These are phyloP conservation scores for Lepidium sativum DNA, from an alignment of 345 rosid species.

Conservation along the genomic window DNA sequence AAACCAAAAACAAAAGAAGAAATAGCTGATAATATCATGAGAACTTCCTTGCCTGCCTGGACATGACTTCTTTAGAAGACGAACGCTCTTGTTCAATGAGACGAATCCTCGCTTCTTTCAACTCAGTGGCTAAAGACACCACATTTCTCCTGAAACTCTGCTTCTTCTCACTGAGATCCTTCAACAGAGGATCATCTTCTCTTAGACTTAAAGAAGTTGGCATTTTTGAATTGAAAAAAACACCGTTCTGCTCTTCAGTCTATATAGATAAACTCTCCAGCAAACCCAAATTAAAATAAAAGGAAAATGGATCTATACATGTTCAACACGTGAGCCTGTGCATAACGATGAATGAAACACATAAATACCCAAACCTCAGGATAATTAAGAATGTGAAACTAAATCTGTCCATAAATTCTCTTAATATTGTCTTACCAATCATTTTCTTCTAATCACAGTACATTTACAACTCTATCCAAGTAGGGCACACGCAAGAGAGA, in stretches of 20 bases:
- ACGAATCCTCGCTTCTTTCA: constrained; percentile 70
- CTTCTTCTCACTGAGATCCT: constrained; percentile 89
- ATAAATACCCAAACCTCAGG: neutral
- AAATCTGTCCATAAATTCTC: neutral
- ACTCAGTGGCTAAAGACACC: constrained; percentile 75
- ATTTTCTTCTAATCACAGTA: neutral
- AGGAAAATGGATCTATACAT: neutral
- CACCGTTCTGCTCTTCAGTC: neutral
- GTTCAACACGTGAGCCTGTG: constrained; percentile 19
- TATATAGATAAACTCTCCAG: neutral
- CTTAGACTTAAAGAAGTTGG: constrained; percentile 28
- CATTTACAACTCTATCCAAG: neutral
- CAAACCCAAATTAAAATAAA: neutral
- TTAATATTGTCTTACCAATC: neutral
- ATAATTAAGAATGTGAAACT: constrained; percentile 4
- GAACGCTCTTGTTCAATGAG: constrained; percentile 59
- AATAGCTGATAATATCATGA: neutral
- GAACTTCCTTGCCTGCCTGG: constrained; percentile 51
- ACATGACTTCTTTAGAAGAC: constrained; percentile 56
- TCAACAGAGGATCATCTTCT: constrained; percentile 70
- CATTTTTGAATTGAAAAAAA: constrained; percentile 23
- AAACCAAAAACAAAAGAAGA: neutral
- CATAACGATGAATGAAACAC: neutral
- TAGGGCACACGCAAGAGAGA: neutral
- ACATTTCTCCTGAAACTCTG: constrained; percentile 75